Evolutionary conservation across 1,284 basidiomycete genomes (phyloP).

Genomic region (Phaffia rhodozyma): DNA sequence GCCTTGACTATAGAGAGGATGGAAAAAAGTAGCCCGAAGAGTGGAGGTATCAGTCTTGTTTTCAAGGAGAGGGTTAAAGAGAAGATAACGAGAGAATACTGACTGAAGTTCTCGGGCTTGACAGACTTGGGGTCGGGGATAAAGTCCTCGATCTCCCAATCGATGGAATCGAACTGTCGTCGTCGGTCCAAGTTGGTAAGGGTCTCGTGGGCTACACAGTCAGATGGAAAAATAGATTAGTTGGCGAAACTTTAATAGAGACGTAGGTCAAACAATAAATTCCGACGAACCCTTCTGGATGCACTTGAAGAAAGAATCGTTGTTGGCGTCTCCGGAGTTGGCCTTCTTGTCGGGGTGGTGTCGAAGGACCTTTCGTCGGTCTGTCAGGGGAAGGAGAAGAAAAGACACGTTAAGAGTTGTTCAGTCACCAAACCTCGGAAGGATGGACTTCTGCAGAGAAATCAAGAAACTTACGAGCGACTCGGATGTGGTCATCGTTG

Average conservation of each 20-base stretch:
- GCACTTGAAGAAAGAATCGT: conserved; percentile 99
- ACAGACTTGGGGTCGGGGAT: conserved; percentile 49
- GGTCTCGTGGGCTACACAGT: conserved; percentile 60
- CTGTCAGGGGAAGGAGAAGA: conserved; percentile 40
- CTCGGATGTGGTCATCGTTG: conserved; percentile 83
- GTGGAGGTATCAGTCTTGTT: not conserved
- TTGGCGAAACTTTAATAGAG: not conserved
- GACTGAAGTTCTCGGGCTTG: conserved; percentile 45
- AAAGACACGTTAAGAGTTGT: conserved; percentile 9
- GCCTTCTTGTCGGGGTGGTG: conserved; percentile 99
- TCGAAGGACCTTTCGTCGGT: conserved; percentile 96
- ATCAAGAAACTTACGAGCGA: conserved; percentile 60
- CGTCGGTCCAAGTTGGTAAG: conserved; percentile 77
- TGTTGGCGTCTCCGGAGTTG: conserved; percentile 61
- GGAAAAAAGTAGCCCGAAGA: not conserved
- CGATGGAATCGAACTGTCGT: conserved; percentile 93
- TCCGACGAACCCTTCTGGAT: conserved; percentile 62
- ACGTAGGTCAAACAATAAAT: not conserved
- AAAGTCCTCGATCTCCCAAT: conserved; percentile 72
- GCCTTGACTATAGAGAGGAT: conserved; percentile 40
- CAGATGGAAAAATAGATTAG: not conserved
- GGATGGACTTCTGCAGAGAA: conserved; percentile 12
- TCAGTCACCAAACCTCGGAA: not conserved
- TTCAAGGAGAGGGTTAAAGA: not conserved
- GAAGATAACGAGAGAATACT: not conserved